Evolutionary conservation across 2,329 filamentous ascomycete genomes (phyloP).

Genomic region (Cadophora sp.): DNA sequence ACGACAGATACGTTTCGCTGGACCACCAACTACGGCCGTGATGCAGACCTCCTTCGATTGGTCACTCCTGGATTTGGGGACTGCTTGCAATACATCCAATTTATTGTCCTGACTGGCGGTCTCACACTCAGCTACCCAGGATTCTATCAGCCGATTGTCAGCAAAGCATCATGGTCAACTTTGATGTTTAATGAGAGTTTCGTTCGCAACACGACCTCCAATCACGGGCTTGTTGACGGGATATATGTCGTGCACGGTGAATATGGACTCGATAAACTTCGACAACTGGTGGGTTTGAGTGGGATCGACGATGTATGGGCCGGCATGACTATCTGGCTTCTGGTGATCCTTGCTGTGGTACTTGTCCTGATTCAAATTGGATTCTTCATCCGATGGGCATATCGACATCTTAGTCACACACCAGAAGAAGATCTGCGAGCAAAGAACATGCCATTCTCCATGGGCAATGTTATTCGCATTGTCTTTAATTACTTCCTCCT

Average conservation of each 20-base stretch:
- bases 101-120: slow-evolving; percentile 85
- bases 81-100: slow-evolving; percentile 96
- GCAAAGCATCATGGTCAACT: slow-evolving; percentile 85
- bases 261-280: slow-evolving; percentile 80
- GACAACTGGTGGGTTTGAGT: slow-evolving; percentile 83
- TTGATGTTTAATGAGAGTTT: slow-evolving; percentile 95
- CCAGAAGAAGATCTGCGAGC: slow-evolving; percentile 86
- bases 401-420: slow-evolving; percentile 72
- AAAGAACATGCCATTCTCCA: slow-evolving; percentile 89
- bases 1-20: slow-evolving; percentile 89
- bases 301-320: slow-evolving; percentile 85
- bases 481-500: slow-evolving; percentile 93
- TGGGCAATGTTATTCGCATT: slow-evolving; percentile 81
- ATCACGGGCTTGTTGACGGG: slow-evolving; percentile 76
- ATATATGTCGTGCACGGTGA: slow-evolving; percentile 82
- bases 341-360: slow-evolving; percentile 74
- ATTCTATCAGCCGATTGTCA: slow-evolving; percentile 90
- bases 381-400: slow-evolving; percentile 79
- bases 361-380: slow-evolving; percentile 76
- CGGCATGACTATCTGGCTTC: slow-evolving; percentile 90
- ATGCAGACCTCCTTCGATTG: slow-evolving; percentile 87
- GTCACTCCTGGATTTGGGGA: slow-evolving; percentile 97
- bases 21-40: slow-evolving; percentile 97
- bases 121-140: slow-evolving; percentile 90
- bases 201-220: slow-evolving; percentile 70